Base-by-base conservation (phyloP, 257 asterid species). In the Nyctanthes arbortristis region DNA sequence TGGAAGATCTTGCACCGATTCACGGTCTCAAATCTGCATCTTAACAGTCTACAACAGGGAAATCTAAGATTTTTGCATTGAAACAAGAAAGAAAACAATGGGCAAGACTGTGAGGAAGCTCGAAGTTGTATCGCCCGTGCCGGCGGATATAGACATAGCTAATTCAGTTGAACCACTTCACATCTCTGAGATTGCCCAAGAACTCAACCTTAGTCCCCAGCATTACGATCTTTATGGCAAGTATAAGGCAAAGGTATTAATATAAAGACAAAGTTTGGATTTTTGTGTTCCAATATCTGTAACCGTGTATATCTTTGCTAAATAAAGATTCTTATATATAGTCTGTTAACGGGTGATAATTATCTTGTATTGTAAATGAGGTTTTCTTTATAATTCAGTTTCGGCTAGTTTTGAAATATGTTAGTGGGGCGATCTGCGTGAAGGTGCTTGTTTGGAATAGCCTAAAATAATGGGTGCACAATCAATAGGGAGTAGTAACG, bases 61-160 rank as follows among this genome's bases (percentile, higher is more conserved):
- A 68, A 68, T 16, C 32, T 66, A 36, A 57, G 66, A 57, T 57
- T 16, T n/a, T 37, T 68, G 35, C 22, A 13, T 18, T 28, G 14
- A 54, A 6, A 24, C 39, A 20, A 7, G 18, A 65, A 20, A 34
- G 25, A n/a, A n/a, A n/a, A n/a, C 2, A 39, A 89, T 89, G 97
- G 95, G 87, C 71, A 93, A 88, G 80, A 89, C 95, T 5, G 67
- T 57, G 27, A 89, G 93, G 82, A 88, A 86, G 66, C 71, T 94
- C 77, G 86, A 89, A 73, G 93, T 89, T 70, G 79, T 61, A 3
- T 81, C 96, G 37, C 97, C 96, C 20, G 97, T 94, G 30, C 99
- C 99, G 33, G 97, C 96, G 1, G 97, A 94, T 66, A 91, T 94
- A 31, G 99, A 94, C 72, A 88, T 94, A 73, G 99, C 99, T 63